Evolutionary conservation across 192 early-diverging fungal genomes (phyloP).

Genomic region (Coemansia guatemalensis): DNA sequence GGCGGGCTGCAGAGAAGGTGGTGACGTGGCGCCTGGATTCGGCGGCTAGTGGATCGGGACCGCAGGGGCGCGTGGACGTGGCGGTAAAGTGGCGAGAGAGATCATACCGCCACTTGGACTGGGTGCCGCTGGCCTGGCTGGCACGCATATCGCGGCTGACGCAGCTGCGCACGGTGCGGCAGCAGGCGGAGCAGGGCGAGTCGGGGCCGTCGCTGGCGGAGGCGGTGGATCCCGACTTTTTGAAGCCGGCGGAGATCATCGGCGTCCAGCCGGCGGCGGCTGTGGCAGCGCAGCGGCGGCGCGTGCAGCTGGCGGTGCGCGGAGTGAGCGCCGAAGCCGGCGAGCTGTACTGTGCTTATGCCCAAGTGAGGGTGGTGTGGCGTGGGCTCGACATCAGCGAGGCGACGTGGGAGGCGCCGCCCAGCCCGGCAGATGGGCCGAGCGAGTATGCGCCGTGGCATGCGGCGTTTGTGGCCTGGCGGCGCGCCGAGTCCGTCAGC

Average conservation of each 20-base stretch:
- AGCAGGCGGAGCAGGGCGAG: neutral
- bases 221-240: neutral
- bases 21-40: constrained; percentile 23
- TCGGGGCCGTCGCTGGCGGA: constrained; percentile 9
- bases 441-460: constrained; percentile 22
- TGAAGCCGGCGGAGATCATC: constrained; percentile 12
- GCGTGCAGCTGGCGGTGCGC: neutral
- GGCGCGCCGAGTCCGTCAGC: constrained; percentile 23
- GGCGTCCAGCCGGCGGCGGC: neutral
- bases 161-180: constrained; percentile 9
- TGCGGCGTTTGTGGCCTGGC: constrained; percentile 12
- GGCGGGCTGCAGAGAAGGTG: constrained; percentile 5
- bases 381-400: constrained; percentile 14
- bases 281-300: neutral
- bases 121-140: constrained; percentile 44
- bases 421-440: constrained; percentile 16
- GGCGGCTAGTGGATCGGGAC: neutral
- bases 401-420: constrained; percentile 41
- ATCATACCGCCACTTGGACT: constrained; percentile 40
- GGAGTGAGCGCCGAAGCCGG: neutral
- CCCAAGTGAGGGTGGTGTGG: constrained; percentile 28
- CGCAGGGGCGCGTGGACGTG: constrained; percentile 16
- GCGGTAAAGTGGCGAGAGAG: constrained; percentile 27
- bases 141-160: neutral
- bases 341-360: constrained; percentile 10